These are phyloP conservation scores for Aspergillus arachidicola DNA, from an alignment of 2,329 filamentous ascomycete species.

Conservation along the genomic window DNA sequence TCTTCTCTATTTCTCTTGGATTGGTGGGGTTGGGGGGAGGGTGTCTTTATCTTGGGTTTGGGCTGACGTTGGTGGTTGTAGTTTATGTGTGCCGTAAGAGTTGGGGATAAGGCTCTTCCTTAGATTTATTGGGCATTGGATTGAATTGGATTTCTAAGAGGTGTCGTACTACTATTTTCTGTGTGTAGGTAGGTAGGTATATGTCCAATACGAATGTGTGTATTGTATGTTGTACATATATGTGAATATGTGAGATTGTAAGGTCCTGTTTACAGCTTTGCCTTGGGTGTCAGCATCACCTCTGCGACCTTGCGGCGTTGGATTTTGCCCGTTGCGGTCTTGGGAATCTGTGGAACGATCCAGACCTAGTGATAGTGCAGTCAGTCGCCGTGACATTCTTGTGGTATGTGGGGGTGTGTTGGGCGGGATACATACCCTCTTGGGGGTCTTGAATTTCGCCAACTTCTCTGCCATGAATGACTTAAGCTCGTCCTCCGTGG, in stretches of 20 bases:
- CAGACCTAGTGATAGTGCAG: constrained; percentile 59
- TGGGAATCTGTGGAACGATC: constrained; percentile 82
- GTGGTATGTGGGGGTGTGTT: neutral
- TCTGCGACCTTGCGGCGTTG: constrained; percentile 85
- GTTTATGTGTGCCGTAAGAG: constrained; percentile 35
- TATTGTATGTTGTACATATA: constrained; percentile 2
- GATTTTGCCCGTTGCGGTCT: constrained; percentile 90
- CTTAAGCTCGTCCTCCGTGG: constrained; percentile 64
- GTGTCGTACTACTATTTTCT: neutral
- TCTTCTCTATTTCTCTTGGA: neutral
- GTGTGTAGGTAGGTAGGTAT: neutral
- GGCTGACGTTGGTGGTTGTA: constrained; percentile 17
- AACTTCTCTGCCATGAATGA: constrained; percentile 69
- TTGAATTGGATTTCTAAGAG: neutral
- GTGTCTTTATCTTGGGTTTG: constrained; percentile 1
- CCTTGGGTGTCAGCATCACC: constrained; percentile 65
- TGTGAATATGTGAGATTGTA: neutral
- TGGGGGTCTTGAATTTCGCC: constrained; percentile 83
- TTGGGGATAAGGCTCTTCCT: constrained; percentile 4
- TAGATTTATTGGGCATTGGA: neutral
- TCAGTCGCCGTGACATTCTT: constrained; percentile 11
- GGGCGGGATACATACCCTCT: constrained; percentile 61
- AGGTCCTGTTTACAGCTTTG: constrained; percentile 50
- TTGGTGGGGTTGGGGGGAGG: constrained; percentile 6
- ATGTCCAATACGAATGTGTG: neutral